Percentiles rank a stretch among this genome's conserved stretches.
phyloP scores from a whole-genome alignment of 2,329 filamentous ascomycete species.

The Aspergillus proliferans region DNA sequence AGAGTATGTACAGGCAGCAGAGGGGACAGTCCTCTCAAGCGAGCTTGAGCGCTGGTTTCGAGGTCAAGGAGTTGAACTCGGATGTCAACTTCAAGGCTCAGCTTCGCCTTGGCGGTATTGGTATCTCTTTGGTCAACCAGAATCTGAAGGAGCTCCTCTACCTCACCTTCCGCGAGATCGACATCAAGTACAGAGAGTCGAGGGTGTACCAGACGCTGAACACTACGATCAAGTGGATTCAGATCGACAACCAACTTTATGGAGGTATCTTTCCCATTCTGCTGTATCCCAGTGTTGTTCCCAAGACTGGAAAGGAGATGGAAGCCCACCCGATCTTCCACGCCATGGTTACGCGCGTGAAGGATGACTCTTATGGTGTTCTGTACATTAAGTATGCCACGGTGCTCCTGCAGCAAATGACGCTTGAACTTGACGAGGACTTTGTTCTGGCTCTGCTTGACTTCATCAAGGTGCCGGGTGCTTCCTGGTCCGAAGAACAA shows the following conservation, averaged over 20 bases:
- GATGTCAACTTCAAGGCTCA: conserved; percentile 85
- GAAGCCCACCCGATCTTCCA: conserved; percentile 94
- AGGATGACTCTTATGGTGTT: conserved; percentile 96
- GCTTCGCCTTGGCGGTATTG: conserved; percentile 80
- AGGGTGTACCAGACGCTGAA: conserved; percentile 86
- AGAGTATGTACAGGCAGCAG: conserved; percentile 79
- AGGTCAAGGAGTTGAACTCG: conserved; percentile 87
- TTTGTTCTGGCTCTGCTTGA: conserved; percentile 96
- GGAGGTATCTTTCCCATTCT: conserved; percentile 97
- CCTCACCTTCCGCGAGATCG: conserved; percentile 83
- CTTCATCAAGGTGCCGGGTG: conserved; percentile 87
- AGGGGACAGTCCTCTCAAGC: conserved; percentile 49
- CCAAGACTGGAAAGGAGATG: conserved; percentile 93
- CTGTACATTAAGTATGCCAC: conserved; percentile 98
- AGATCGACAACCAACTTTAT: conserved; percentile 97
- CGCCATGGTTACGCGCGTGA: conserved; percentile 84
- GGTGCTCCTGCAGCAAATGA: conserved; percentile 92
- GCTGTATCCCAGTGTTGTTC: conserved; percentile 93
- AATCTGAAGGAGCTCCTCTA: conserved; percentile 91
- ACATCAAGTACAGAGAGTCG: conserved; percentile 90
- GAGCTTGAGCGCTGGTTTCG: conserved; percentile 66
- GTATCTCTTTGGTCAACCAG: conserved; percentile 86
- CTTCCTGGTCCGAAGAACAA: conserved; percentile 76
- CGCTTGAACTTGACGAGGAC: conserved; percentile 92
- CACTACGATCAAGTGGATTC: conserved; percentile 93